Evolutionary conservation across 331 rosid genomes (phyloP), one percentile per base, ranked within the genome.

Genomic region (Stylosanthes scabra): DNA sequence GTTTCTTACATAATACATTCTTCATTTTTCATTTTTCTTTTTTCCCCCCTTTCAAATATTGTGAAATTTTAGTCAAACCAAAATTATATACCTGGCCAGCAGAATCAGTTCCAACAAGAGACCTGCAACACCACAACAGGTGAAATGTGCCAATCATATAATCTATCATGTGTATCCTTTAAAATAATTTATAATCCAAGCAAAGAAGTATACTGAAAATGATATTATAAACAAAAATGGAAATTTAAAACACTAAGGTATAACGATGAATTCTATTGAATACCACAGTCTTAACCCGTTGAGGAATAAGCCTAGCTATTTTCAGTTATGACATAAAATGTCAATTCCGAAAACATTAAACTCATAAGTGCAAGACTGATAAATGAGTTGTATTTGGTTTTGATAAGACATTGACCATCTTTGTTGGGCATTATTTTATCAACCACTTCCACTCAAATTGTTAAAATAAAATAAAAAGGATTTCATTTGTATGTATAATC

Each of bases 61-160:
- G 34, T 59, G 37, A 66, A 56, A 68, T 39, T 63, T 12, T 70
- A 66, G 56, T 27, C 31, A 37, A 20, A 56, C 68, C 34, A 75
- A 69, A 84, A 76, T 63, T 82, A 76, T 59, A 28, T 82, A 94
- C 99, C 93, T 88, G 97, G 27, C 92, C 96, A 41, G 78, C 72
- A 72, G 88, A 74, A 68, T 91, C 99, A 41, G 74, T 90, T 72
- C 96, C 97, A 74, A 81, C 57, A 13, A 91, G 86, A 75, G 59
- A 83, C 83, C 99, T 94, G 88, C 63, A 87, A 16, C 63, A 71
- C 42, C 74, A 70, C 8, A 59, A 73, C 28, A 77, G 72, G 75
- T 85, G 85, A 75, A 78, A 78, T 16, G 54, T 7, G 13, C 52
- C 60, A 27, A 75, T 15, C 8, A 60, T 27, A 51, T n/a, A 40